These are phyloP conservation scores for Pythium sukuiense DNA, from an alignment of 352 stramenopile genomes.

Conservation along the genomic window DNA sequence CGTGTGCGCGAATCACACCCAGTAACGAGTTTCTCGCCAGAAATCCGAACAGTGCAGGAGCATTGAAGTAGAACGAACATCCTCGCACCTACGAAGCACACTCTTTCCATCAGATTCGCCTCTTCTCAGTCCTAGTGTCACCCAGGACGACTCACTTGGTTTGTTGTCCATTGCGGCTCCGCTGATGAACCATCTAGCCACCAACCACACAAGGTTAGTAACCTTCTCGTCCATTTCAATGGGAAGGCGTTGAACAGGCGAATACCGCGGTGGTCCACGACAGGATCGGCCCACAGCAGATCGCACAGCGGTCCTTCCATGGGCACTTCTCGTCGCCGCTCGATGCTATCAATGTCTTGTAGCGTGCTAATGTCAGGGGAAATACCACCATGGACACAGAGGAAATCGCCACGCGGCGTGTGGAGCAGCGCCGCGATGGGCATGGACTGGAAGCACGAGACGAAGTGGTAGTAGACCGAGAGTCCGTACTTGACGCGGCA, in stretches of 20 bases:
- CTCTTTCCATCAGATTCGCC: neutral
- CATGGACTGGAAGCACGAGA: conserved; percentile 77
- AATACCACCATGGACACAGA: conserved; percentile 74
- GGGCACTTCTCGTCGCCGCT: conserved; percentile 64
- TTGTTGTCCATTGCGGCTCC: conserved; percentile 34
- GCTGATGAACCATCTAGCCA: conserved; percentile 6
- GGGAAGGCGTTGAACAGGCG: neutral
- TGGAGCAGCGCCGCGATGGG: conserved; percentile 57
- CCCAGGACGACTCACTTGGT: conserved; percentile 41
- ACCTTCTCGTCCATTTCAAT: too few relatives aligned
- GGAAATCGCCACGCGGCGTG: conserved; percentile 46
- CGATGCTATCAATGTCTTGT: conserved; percentile 53
- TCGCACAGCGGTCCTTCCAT: conserved; percentile 67
- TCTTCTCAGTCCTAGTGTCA: too few relatives aligned
- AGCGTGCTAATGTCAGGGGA: conserved; percentile 57
- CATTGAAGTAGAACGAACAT: conserved; percentile 90
- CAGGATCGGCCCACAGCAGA: conserved; percentile 72
- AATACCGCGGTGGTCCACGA: conserved; percentile 25
- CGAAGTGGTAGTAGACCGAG: conserved; percentile 79
- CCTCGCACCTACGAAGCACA: conserved; percentile 45
- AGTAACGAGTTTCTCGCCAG: conserved; percentile 63
- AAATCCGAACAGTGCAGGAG: conserved; percentile 69
- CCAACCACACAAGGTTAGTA: neutral
- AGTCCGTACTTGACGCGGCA: conserved; percentile 81
- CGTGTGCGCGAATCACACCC: conserved; percentile 78